A percentile compares a stretch with the other conserved stretches of the same genome.
phyloP scores from a whole-genome alignment of 179 eudicot genomes.

The Beta corolliflora region DNA sequence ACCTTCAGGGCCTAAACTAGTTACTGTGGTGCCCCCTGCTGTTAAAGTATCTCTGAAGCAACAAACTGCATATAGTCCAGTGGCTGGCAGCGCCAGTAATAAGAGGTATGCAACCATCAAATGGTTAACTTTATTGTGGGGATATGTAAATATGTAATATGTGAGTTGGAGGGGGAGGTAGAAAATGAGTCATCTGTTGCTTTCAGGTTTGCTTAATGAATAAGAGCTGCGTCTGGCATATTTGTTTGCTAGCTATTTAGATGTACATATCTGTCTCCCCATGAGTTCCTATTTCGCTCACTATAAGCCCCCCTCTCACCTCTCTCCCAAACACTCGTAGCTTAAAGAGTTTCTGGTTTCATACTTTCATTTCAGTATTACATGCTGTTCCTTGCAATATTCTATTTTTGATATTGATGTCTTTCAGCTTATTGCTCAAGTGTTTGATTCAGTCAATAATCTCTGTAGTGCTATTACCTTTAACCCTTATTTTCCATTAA shows the following conservation, averaged over 20 bases:
- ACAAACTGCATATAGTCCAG: slow-evolving; percentile 45
- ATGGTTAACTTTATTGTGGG: not conserved
- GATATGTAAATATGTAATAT: not conserved
- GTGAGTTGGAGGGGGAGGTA: not conserved
- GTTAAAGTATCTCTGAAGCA: slow-evolving; percentile 60
- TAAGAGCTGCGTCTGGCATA: not conserved
- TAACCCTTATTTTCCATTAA: slow-evolving; percentile 17
- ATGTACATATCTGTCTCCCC: not conserved
- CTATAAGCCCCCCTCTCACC: not conserved
- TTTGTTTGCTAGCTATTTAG: not conserved
- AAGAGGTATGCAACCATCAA: slow-evolving; percentile 51
- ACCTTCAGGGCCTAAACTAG: slow-evolving; percentile 56
- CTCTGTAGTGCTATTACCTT: not conserved
- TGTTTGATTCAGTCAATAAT: not conserved
- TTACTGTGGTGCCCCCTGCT: slow-evolving; percentile 59
- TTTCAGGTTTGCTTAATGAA: not conserved
- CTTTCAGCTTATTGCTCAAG: not conserved
- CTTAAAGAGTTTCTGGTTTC: not conserved
- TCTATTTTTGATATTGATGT: not conserved
- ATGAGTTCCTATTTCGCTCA: not conserved
- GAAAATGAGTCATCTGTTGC: not conserved
- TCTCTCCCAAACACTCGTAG: not conserved
- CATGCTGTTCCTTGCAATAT: slow-evolving; percentile 6
- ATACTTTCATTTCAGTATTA: not conserved
- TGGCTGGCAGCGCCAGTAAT: slow-evolving; percentile 46